Evolutionary conservation across 768 basidiomycete species (phyloP).

Genomic region (Boletellus ananas): DNA sequence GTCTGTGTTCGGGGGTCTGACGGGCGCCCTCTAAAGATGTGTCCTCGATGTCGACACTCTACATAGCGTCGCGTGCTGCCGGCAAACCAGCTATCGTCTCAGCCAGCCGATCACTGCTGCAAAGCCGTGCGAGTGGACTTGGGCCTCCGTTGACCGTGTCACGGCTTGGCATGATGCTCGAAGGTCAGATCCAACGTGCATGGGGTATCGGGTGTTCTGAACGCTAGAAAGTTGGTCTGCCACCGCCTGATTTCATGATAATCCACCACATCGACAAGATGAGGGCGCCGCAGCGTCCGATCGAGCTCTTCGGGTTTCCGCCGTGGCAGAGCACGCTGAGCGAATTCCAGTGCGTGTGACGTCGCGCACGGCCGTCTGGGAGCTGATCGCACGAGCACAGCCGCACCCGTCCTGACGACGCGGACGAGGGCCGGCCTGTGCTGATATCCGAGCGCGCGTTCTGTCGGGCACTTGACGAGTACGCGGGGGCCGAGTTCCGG

Average conservation of each 20-base stretch:
- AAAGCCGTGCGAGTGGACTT: slow-evolving; percentile 8
- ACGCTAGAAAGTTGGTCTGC: slow-evolving; percentile 50
- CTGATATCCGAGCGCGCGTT: slow-evolving; percentile 55
- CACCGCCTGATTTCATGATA: slow-evolving; percentile 75
- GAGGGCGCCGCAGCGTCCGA: slow-evolving; percentile 37
- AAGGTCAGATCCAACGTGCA: slow-evolving; percentile 44
- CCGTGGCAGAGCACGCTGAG: slow-evolving; percentile 85
- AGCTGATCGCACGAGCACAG: slow-evolving; percentile 14
- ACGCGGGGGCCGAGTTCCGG: slow-evolving; percentile 69
- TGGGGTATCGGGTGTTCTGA: slow-evolving; percentile 6
- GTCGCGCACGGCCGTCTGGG: not conserved
- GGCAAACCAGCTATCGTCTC: slow-evolving; percentile 64
- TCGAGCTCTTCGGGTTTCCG: slow-evolving; percentile 73
- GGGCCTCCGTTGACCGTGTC: slow-evolving; percentile 41
- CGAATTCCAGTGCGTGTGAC: slow-evolving; percentile 64
- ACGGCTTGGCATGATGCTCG: slow-evolving; percentile 47
- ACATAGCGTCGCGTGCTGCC: slow-evolving; percentile 54
- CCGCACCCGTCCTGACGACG: slow-evolving; percentile 20
- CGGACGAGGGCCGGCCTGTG: not conserved
- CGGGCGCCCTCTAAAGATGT: slow-evolving; percentile 6
- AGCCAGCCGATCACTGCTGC: slow-evolving; percentile 46
- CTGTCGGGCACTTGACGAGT: slow-evolving; percentile 69
- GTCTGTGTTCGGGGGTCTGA: slow-evolving; percentile 5
- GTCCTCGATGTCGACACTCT: slow-evolving; percentile 41
- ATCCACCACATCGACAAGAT: slow-evolving; percentile 53